Evolutionary conservation across 768 basidiomycete species (phyloP), one percentile per base, ranked within the genome.

Genomic region (Candolleomyces eurysporus): DNA sequence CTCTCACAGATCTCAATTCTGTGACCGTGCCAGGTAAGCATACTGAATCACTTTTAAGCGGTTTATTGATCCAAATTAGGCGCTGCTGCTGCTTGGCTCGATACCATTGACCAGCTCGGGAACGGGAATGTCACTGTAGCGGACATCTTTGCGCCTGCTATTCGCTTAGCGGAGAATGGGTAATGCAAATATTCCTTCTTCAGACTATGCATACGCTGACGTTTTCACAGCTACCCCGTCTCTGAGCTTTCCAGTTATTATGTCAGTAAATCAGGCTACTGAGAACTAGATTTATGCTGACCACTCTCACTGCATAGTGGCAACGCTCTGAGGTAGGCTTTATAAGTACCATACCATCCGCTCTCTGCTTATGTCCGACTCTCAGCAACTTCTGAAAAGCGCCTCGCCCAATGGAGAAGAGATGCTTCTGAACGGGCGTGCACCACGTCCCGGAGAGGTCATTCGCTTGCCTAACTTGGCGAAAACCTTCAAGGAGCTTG

Each of bases 31-130:
- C 92, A 66, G 90, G 91, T 64, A 36, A 61, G 26, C 30, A n/a
- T 42, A n/a, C 54, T 4, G 39, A 36, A 60, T 50, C 19, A 26
- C 30, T 36, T 11, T 36, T 3, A 11, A 14, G 13, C 30, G 13
- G 4, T 13, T 13, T 26, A 21, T 22, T 22, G 14, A 54, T 40
- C 36, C 5, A 63, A 3, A 22, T 30, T 69, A 84, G 95, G 96
- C 55, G 90, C 92, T n/a, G 93, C 96, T 3, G 92, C 94, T 39
- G 94, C 94, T 16, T 98, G 96, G 96, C 79, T 92, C 17, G 97
- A 98, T 72, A 91, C 94, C 0, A 80, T 98, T 39, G 84, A 91
- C 62, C 77, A 78, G 43, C 86, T 97, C 58, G 96, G 96, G 17
- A 92, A 87, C 63, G 90, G 92, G 9, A 86, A 84, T 14, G 69